Evolutionary conservation across 169 alveolate species (phyloP), one percentile per base, ranked within the genome.

Genomic region (Hepatocystis sp.): DNA sequence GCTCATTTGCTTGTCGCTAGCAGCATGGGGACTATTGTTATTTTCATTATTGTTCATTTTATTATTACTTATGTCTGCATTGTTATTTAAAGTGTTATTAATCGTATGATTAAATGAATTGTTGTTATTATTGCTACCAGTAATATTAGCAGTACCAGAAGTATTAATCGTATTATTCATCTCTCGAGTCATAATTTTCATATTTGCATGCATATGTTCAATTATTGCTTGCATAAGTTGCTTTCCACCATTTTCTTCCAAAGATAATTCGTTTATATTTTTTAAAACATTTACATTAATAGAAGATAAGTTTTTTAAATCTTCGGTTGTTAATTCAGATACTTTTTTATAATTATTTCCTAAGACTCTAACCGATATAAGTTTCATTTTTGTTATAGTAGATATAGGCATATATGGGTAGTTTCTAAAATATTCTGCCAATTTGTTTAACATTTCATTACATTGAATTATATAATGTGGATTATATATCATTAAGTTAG

Each of bases 391-490:
- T 44, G 46, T 11, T 58, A 76, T 76, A 25, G 76, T 76, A 58
- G 88, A 76, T 0, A n/a, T n/a, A n/a, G n/a, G n/a, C n/a, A 81
- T 81, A 66, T 81, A 81, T 23, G 84, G 84, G n/a, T 61, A 39
- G 23, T 40, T 47, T 63, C 89, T 81, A 4, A 81, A 42, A 23
- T 81, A 66, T 44, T 81, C 89, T 30, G 89, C 84, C 8, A 81
- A 66, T 21, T 47, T 30, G 10, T 40, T 81, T 28, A 81, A 47
- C 17, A 81, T 61, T 19, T 63, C 21, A 7, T 42, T 64, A 42
- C 84, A 81, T 19, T 81, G 76, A 27, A 53, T 64, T 5, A 63
- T 36, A 66, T 63, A 81, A 17, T 64, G 81, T 10, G 67, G 68
- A 65, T 64, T 81, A 56, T 63, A 81, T 32, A 61, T 56, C 53